Evolutionary conservation across 225 moss, liverwort and hornwort genomes (phyloP), one percentile per base, ranked within the genome.

Genomic region (Bryoerythrophyllum caledonicum): DNA sequence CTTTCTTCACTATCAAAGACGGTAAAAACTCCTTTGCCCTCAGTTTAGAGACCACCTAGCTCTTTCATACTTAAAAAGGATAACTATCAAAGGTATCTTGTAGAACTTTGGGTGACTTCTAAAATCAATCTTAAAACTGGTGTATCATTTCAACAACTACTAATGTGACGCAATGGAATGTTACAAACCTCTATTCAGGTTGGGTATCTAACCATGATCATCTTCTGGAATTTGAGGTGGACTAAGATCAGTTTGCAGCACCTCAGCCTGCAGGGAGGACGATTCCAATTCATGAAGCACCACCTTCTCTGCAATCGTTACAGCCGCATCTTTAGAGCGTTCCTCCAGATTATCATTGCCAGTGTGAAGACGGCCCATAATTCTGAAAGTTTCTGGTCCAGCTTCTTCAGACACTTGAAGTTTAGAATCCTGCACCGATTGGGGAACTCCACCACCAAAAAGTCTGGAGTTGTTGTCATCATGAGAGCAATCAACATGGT

Each of bases 201-300:
- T 74, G 71, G 57, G 52, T 68, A 71, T 81, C 81, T 81, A 81
- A 85, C 85, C 81, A 85, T 81, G 67, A 58, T 49, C 48, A 49
- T 72, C 30, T 68, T 68, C 78, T 52, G 49, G 56, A 71, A 79
- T 35, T 71, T 48, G 73, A 52, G 51, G 40, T 58, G 73, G 16
- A 26, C 67, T 62, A 21, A 52, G 17, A 17, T 49, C 48, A 48
- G 59, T 32, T 48, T 71, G 74, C 65, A 28, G 80, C 65, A 76
- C 68, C 74, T 70, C 70, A 34, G 30, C 38, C 7, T 51, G 62
- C 43, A 43, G 21, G 67, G 28, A 28, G 43, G 41, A 40, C 7
- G 70, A 55, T 53, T 73, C 48, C 60, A 59, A 14, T 70, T 71
- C 70, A 74, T 38, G 46, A 13, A 23, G 4, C 48, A 44, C 60